Evolutionary conservation across 2,329 filamentous ascomycete species (phyloP).

Genomic region (Penicillium sp.): DNA sequence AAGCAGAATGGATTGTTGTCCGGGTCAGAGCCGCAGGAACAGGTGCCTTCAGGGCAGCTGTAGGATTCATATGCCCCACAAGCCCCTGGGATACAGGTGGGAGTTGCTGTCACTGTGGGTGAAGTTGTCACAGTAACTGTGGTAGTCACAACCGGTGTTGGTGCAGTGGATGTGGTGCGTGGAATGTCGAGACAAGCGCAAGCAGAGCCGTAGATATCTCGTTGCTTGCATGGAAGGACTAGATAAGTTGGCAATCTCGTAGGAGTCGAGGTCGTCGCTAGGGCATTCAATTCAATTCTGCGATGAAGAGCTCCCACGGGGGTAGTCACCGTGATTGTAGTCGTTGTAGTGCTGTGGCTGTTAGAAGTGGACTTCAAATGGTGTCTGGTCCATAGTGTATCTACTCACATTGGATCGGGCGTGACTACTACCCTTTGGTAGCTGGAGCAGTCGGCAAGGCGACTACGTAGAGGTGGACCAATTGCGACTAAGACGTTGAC

Average conservation of each 20-base stretch:
- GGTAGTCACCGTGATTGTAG: not conserved
- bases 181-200: not conserved
- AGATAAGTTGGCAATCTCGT: not conserved
- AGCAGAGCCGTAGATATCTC: not conserved
- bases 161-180: not conserved
- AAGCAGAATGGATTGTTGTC: not conserved
- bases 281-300: not conserved
- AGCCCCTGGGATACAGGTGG: not conserved
- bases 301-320: not conserved
- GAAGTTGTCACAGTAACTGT: not conserved
- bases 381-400: not conserved
- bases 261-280: not conserved
- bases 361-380: not conserved
- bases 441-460: not conserved
- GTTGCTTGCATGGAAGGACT: not conserved
- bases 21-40: not conserved
- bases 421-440: not conserved
- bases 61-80: not conserved
- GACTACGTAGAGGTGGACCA: not conserved
- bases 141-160: not conserved
- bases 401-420: not conserved
- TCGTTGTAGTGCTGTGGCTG: not conserved
- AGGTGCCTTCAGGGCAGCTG: not conserved
- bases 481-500: not conserved
- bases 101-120: not conserved